Evolutionary conservation across 495 filamentous ascomycete species (phyloP).

Genomic region (Cladorrhinum samala): DNA sequence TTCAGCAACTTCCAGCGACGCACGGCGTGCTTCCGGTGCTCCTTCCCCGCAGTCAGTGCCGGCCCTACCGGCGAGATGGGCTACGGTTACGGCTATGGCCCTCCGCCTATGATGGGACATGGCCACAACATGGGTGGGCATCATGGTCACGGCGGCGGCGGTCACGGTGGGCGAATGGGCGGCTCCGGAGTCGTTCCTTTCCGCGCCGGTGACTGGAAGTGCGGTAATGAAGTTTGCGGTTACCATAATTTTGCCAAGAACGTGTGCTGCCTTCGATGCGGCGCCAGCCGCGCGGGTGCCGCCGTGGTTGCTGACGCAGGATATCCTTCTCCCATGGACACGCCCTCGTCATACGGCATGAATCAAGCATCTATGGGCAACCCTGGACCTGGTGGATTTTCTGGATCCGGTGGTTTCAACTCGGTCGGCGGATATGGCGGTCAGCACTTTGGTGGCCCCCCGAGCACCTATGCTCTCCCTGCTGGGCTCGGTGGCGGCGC

Average conservation of each 20-base stretch:
- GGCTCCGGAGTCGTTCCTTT: constrained; percentile 89
- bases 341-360: constrained; percentile 70
- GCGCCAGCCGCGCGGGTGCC: constrained; percentile 86
- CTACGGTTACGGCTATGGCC: constrained; percentile 65
- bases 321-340: constrained; percentile 86
- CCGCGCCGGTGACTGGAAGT: constrained; percentile 98
- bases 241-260: constrained; percentile 99
- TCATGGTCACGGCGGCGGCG: constrained; percentile 68
- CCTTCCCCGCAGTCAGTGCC: constrained; percentile 83
- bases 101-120: constrained; percentile 71
- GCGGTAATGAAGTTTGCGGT: constrained; percentile 92
- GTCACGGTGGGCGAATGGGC: constrained; percentile 61
- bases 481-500: constrained; percentile 79
- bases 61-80: constrained; percentile 68
- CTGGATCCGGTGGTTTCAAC: constrained; percentile 59
- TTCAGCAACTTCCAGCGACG: constrained; percentile 95
- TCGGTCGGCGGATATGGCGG: constrained; percentile 64
- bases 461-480: constrained; percentile 83
- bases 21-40: constrained; percentile 97
- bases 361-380: constrained; percentile 75
- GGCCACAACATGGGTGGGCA: constrained; percentile 72
- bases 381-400: constrained; percentile 77
- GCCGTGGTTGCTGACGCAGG: constrained; percentile 90
- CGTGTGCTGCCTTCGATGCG: constrained; percentile 92
- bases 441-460: constrained; percentile 83